Evolutionary conservation across 2,329 filamentous ascomycete genomes (phyloP).

Genomic region (Zasmidium cellare): DNA sequence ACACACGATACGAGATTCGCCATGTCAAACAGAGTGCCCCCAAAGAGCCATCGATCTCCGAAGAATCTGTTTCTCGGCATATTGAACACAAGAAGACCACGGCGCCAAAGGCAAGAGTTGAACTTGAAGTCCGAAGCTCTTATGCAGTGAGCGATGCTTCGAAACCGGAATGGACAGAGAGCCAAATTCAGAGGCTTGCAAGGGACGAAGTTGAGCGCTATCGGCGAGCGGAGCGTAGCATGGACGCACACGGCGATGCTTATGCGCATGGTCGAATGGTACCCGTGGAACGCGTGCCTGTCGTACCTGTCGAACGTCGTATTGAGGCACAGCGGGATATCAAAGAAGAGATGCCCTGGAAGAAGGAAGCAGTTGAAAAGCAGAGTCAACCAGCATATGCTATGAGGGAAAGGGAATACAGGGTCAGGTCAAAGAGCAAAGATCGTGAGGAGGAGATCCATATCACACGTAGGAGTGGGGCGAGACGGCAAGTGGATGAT

Average conservation of each 20-base stretch:
- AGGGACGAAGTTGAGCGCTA: conserved; percentile 36
- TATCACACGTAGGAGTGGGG: neutral
- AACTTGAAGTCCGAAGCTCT: neutral
- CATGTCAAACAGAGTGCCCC: neutral
- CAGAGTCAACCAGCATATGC: conserved; percentile 9
- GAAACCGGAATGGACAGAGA: conserved; percentile 8
- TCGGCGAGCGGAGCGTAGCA: conserved; percentile 34
- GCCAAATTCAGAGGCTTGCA: conserved; percentile 33
- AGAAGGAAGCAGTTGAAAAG: neutral
- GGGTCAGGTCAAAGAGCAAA: neutral
- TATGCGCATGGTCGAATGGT: conserved; percentile 34
- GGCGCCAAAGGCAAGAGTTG: neutral
- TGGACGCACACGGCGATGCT: conserved; percentile 31
- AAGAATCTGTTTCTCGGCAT: neutral
- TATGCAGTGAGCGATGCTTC: neutral
- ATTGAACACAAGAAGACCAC: neutral
- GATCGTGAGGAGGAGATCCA: neutral
- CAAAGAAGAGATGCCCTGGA: conserved; percentile 17
- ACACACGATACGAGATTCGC: neutral
- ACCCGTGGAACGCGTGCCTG: conserved; percentile 24
- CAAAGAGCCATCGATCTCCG: neutral
- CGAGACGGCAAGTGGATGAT: neutral
- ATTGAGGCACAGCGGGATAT: conserved; percentile 25
- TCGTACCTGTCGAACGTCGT: conserved; percentile 25
- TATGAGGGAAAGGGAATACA: neutral